Conservation (phyloP, 495 filamentous ascomycete species). For the Tetracladium marchalianum region DNA sequence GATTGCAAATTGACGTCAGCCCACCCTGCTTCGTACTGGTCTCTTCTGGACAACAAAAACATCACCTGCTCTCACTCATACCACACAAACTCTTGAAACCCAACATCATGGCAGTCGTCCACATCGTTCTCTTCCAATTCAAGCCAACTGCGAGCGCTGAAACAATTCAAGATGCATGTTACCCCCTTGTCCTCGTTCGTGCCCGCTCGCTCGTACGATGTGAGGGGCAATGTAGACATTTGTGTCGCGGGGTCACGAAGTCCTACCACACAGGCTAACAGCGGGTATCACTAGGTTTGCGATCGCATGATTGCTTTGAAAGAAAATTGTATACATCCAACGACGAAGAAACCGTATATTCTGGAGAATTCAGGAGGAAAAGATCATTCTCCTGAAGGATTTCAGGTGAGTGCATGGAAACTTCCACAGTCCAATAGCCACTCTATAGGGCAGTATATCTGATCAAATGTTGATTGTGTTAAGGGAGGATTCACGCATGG, state of each 20-base stretch:
- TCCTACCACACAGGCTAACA: too few relatives aligned
- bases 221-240: too few relatives aligned
- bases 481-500: constrained; percentile 36
- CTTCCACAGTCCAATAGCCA: background rate
- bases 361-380: constrained; percentile 44
- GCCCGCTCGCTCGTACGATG: too few relatives aligned
- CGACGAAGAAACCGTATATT: constrained; percentile 45
- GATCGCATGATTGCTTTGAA: constrained; percentile 26
- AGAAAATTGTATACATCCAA: constrained; percentile 38
- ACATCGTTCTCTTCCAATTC: constrained; percentile 22
- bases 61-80: too few relatives aligned
- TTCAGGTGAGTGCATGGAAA: constrained; percentile 37
- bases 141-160: constrained; percentile 10
- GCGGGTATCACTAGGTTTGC: constrained; percentile 13
- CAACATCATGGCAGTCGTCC: constrained; percentile 14
- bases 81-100: background rate
- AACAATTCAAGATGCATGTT: constrained; percentile 16
- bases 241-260: constrained; percentile 5
- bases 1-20: too few relatives aligned
- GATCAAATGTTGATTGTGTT: background rate
- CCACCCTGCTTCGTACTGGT: too few relatives aligned
- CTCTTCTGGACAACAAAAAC: too few relatives aligned
- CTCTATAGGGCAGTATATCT: background rate
- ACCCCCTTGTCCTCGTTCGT: too few relatives aligned
- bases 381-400: constrained; percentile 56